Conservation (phyloP, 257 asterid species). For the Lantana camara region DNA sequence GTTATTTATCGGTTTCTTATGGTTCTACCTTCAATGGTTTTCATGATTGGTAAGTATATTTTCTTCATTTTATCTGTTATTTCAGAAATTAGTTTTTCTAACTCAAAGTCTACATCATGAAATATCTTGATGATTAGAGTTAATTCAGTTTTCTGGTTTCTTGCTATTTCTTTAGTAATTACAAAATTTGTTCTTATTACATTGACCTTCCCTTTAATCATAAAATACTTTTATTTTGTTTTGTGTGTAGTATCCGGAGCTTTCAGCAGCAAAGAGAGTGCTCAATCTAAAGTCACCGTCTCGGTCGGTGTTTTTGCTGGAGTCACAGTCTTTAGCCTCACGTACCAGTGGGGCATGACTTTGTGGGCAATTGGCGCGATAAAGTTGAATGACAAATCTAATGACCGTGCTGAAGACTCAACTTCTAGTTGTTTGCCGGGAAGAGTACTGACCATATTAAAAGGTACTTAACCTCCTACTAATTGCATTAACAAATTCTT, state of each 20-base stretch:
- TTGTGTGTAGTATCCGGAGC: conserved; percentile 43
- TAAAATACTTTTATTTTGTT: neutral
- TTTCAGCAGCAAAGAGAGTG: conserved; percentile 39
- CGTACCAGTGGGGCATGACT: conserved; percentile 52
- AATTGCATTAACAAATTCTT: neutral
- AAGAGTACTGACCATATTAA: conserved; percentile 26
- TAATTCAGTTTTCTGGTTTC: too few relatives aligned
- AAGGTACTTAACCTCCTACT: neutral
- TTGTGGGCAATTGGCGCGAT: conserved; percentile 41
- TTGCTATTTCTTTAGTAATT: too few relatives aligned
- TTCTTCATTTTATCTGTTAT: too few relatives aligned
- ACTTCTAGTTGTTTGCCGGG: conserved; percentile 25
- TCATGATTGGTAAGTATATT: conserved; percentile 48
- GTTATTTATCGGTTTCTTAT: conserved; percentile 53
- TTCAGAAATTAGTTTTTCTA: too few relatives aligned
- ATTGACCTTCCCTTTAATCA: neutral
- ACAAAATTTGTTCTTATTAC: too few relatives aligned
- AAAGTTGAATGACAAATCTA: conserved; percentile 28
- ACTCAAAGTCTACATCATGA: too few relatives aligned
- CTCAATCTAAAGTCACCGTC: conserved; percentile 44
- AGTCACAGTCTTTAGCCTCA: conserved; percentile 49
- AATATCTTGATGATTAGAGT: too few relatives aligned
- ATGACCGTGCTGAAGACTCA: neutral
- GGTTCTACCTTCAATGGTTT: conserved; percentile 54
- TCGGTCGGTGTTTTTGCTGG: conserved; percentile 55